Evolutionary conservation across 2,329 filamentous ascomycete genomes (phyloP), one percentile per base, ranked within the genome.

Genomic region (Colletotrichum agaves): DNA sequence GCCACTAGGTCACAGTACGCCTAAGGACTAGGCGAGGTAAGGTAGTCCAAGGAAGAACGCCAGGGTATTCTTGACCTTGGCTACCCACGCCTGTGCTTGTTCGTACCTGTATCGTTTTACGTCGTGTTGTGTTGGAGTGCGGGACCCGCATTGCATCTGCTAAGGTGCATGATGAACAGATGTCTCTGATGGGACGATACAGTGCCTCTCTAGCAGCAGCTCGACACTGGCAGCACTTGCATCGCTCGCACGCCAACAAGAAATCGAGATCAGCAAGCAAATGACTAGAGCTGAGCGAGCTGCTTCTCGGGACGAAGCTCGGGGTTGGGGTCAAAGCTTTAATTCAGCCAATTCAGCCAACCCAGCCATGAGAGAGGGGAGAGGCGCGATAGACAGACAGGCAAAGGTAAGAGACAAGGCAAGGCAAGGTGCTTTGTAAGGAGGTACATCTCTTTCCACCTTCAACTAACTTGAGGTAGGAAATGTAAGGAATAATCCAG

Each of bases 131-230:
- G 60, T 43, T 57, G 63, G 52, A 44, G 52, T 35, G 49, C 27
- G 50, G 60, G 21, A 58, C 64, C 39, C 58, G 59, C 63, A 59
- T 59, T 63, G 60, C 64, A 67, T 67, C 43, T 62, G 44, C 52
- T 52, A 52, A 67, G 60, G 52, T 63, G 46, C 64, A 67, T 59
- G 46, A 41, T 19, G 58, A 15, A 52, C 41, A 46, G 44, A 27
- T 27, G 49, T 37, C 57, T 60, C 11, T 31, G 17, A 21, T 10
- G 10, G 17, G 35, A 53, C 50, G 50, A 39, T 53, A 31, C 55
- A 58, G 41, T 27, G 23, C 23, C 39, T 27, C 4, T 12, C 19
- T 35, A 37, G 56, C 2, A 47, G 23, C 12, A 19, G 27, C 21
- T n/a, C n/a, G 50, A 44, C 57, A 60, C 44, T 60, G 39, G 57